phyloP scores from a whole-genome alignment of 1,284 basidiomycete species.

The Papiliotrema flavescens region DNA sequence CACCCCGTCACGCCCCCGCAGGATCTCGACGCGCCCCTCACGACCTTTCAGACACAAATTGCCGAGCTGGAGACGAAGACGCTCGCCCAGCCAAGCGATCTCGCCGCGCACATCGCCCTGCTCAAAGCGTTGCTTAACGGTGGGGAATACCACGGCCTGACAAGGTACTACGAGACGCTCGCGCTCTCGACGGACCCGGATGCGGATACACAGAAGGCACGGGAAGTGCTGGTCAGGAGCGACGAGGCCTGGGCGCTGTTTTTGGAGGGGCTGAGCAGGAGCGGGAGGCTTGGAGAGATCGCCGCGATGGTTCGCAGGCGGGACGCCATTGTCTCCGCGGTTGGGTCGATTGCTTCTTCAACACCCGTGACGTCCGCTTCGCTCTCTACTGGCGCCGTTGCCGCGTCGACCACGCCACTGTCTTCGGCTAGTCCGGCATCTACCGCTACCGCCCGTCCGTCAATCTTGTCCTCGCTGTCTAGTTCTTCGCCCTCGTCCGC shows the following conservation, averaged over 20 bases:
- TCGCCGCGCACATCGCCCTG: constrained; percentile 30
- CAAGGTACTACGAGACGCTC: constrained; percentile 39
- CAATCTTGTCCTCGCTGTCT: constrained; percentile 46
- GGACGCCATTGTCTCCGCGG: constrained; percentile 16
- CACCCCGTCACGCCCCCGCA: constrained; percentile 1
- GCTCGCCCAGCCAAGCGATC: constrained; percentile 18
- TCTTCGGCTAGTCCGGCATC: constrained; percentile 23
- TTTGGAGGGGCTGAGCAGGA: constrained; percentile 25
- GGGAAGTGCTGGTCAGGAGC: constrained; percentile 24
- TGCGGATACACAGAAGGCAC: constrained; percentile 11
- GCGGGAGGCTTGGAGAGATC: constrained; percentile 33
- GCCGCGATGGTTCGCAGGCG: constrained; percentile 25
- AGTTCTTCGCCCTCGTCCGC: constrained; percentile 25
- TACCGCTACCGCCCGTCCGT: constrained; percentile 38
- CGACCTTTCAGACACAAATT: constrained; percentile 37
- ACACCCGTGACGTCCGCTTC: constrained; percentile 7
- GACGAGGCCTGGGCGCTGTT: constrained; percentile 37
- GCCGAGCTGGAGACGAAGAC: constrained; percentile 40
- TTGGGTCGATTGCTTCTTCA: constrained; percentile 3
- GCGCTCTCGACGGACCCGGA: constrained; percentile 14
- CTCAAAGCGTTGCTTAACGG: constrained; percentile 32
- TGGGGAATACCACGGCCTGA: constrained; percentile 31
- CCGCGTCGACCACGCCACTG: constrained; percentile 5
- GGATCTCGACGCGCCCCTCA: constrained; percentile 20
- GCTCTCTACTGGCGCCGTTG: constrained; percentile 1